A percentile compares a stretch with the other conserved stretches of the same genome.
phyloP scores from a whole-genome alignment of 2,329 filamentous ascomycete species.

The Fusarium denticulatum region DNA sequence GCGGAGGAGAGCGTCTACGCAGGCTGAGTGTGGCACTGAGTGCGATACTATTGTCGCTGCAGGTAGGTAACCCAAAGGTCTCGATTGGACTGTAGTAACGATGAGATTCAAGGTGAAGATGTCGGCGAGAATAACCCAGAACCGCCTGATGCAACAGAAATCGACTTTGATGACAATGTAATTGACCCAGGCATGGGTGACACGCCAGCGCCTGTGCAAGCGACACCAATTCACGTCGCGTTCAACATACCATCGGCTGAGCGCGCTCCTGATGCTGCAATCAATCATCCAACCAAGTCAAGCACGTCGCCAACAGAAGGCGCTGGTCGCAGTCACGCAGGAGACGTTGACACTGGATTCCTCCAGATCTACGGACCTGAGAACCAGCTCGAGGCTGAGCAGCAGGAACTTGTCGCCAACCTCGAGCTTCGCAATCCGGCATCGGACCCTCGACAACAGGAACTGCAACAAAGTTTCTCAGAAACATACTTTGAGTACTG shows the following conservation, averaged over 20 bases:
- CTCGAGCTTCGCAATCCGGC: slow-evolving; percentile 36
- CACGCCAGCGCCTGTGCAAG: not conserved
- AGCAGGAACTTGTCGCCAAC: slow-evolving; percentile 44
- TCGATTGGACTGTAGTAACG: not conserved
- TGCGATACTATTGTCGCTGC: not conserved
- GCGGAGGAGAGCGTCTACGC: slow-evolving; percentile 3
- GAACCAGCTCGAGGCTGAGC: slow-evolving; percentile 45
- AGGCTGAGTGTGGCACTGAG: not conserved
- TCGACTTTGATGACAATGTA: not conserved
- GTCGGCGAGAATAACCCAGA: not conserved
- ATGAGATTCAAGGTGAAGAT: not conserved
- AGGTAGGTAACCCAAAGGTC: not conserved
- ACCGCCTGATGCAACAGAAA: not conserved
- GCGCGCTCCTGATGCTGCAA: not conserved
- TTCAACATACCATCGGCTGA: not conserved
- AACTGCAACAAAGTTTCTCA: slow-evolving; percentile 52
- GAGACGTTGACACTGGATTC: slow-evolving; percentile 50
- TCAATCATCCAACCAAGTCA: slow-evolving; percentile 17
- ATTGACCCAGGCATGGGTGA: not conserved
- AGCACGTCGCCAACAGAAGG: slow-evolving; percentile 34
- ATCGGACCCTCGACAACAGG: slow-evolving; percentile 29
- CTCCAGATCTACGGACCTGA: slow-evolving; percentile 49
- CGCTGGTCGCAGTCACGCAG: slow-evolving; percentile 40
- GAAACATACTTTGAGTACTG: slow-evolving; percentile 56
- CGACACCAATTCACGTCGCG: not conserved